Evolutionary conservation across 2,329 filamentous ascomycete genomes (phyloP), one percentile per base, ranked within the genome.

Genomic region (Madurella fahalii): DNA sequence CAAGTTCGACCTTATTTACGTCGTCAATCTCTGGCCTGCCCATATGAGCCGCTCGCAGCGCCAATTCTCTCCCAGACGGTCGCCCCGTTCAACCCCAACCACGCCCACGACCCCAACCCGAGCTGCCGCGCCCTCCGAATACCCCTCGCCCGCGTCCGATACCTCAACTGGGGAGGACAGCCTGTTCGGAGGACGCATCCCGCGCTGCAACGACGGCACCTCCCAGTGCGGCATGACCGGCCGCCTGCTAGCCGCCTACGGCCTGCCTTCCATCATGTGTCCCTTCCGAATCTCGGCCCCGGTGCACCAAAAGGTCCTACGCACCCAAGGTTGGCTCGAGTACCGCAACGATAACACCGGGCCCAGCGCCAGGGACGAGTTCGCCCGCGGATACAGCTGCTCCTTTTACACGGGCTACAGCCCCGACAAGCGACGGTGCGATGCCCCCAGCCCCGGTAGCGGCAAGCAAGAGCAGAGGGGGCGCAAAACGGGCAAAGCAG

Each of bases 1-100:
- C 65, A 73, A 79, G 50, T 82, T 84, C 50, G 78, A 82, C 59
- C 70, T 84, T 20, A 72, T 83, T 12, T 84, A 84, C 59, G 74
- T 84, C 31, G 76, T 83, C 58, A 82, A 79, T 58, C 68, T 84
- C 13, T 83, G 81, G 80, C 80, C 81, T 3, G 71, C 65, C 39
- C 58, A 64, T 39, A 63, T 65, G 58, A 59, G 61, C 48, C 37
- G 52, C 34, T 44, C 58, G 53, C 49, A 56, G 30, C 43, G 32
- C n/a, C 50, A 53, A 18, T 32, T 59, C 1, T 52, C 57, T 50
- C 56, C 58, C 37, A 56, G 62, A 56, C 52, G 50, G 32, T 52
- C 58, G 32, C 63, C 63, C 7, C 50, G 53, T 42, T 53, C 52
- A 5, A 56, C 47, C 18, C 44, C 50, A 15, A 12, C 45, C 9